Base-by-base conservation (phyloP, 2,329 filamentous ascomycete species). In the Periconia sp. region DNA sequence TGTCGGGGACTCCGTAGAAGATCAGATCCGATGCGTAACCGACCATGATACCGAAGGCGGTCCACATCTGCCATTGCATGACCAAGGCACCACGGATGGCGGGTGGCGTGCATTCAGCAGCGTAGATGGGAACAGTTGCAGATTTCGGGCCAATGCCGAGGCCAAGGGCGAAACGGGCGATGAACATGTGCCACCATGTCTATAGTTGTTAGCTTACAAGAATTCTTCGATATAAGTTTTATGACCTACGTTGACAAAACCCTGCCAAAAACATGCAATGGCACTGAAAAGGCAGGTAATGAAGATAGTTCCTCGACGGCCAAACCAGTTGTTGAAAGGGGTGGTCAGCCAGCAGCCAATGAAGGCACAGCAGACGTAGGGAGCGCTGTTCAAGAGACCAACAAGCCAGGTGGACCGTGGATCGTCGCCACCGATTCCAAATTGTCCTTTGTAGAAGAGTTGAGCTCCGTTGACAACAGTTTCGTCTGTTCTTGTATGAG, bases 41-140 rank as follows among this genome's bases (percentile, higher is more conserved):
- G n/a, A 62, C 22, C 55, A 62, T 59, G 33, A 62, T 63, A 10
- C 59, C 59, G 21, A 59, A 59, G 13, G 53, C 56, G 2, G 56
- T 57, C 53, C 83, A 87, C 67, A 87, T 76, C 70, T 92, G 86
- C 88, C 88, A 92, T 50, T 84, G 85, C 88, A 92, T 92, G 50
- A 92, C 87, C 13, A 94, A 75, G 6, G 86, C 87, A 51, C 87
- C 87, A 62, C 87, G 82, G 40, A 90, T 85, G 4, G 72, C 67
- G 1, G 86, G 83, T 0, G 87, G 87, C 0, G 84, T 81, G 43
- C 83, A 88, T 66, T 92, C 88, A 2, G 88, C 87, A 0, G 86
- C 84, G 56, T 88, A 92, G 19, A 92, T 84, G 0, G 88, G 88
- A 2, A 89, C 86, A 0, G 86, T 89, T 0, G 85, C 83, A 15